These are phyloP conservation scores for Nemophila menziesii DNA, from an alignment of 257 asterid species.

Conservation along the genomic window DNA sequence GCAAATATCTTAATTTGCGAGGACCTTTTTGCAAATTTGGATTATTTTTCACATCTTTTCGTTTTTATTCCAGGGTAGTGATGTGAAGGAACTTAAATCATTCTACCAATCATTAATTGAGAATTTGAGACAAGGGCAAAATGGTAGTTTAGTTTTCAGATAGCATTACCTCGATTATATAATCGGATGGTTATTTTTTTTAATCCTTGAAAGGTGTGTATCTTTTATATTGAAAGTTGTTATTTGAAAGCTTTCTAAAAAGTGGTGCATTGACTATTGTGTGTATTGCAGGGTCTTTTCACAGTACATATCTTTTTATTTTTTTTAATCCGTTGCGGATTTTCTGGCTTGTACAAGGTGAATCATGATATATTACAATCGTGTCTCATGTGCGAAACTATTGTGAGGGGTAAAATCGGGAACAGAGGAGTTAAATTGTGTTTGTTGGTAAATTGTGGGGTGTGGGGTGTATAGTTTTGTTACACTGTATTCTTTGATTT, in stretches of 20 bases:
- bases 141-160: slow-evolving; percentile 79
- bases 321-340: too few species aligned
- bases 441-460: too few species aligned
- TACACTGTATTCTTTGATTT: too few species aligned
- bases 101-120: slow-evolving; percentile 75
- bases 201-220: too few species aligned
- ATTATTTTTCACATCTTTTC: too few species aligned
- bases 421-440: too few species aligned
- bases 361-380: too few species aligned
- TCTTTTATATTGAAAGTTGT: too few species aligned
- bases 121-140: slow-evolving; percentile 68
- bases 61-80: slow-evolving; percentile 43
- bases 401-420: too few species aligned
- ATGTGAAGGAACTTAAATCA: slow-evolving; percentile 56
- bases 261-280: slow-evolving; percentile 2
- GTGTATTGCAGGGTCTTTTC: slow-evolving; percentile 38
- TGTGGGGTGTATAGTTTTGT: too few species aligned
- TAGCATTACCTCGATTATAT: slow-evolving; percentile 29
- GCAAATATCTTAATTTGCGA: slow-evolving; percentile 3
- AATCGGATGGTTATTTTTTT: slow-evolving; percentile 1
- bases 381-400: too few species aligned
- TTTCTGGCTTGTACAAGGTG: too few species aligned
- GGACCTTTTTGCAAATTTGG: not conserved
- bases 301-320: slow-evolving; percentile 45
- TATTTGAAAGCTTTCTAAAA: not conserved